Evolutionary conservation across 306 rosid species (phyloP).

Genomic region (Abrus pulchellus): DNA sequence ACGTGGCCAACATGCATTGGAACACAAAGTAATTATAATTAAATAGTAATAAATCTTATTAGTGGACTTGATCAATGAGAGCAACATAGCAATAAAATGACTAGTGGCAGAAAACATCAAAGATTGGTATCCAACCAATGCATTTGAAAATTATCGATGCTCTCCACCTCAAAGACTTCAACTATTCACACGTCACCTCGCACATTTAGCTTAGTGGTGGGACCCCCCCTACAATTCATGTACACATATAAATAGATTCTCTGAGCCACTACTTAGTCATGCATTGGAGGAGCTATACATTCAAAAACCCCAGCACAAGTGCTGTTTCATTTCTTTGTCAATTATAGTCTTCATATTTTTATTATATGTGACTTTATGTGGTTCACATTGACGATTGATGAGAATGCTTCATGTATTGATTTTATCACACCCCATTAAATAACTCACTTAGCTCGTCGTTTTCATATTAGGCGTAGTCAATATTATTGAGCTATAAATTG

Average conservation of each 20-base stretch:
- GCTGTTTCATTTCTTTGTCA: not conserved
- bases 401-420: not conserved
- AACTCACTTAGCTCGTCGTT: not conserved
- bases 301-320: slow-evolving; percentile 6
- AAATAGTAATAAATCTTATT: not conserved
- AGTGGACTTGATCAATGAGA: slow-evolving; percentile 9
- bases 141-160: not conserved
- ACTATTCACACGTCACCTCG: not conserved
- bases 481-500: slow-evolving; percentile 20
- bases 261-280: not conserved
- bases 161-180: not conserved
- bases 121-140: not conserved
- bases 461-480: not conserved
- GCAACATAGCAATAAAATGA: slow-evolving; percentile 4
- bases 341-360: too few species aligned
- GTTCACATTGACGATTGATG: not conserved
- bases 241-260: not conserved
- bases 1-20: slow-evolving; percentile 33
- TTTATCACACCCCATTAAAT: not conserved
- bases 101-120: not conserved
- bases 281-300: not conserved
- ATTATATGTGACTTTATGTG: not conserved
- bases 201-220: slow-evolving; percentile 12
- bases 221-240: not conserved
- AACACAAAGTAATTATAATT: not conserved